Evolutionary conservation across 352 stramenopile species (phyloP).

Genomic region (Pythium folliculosum): DNA sequence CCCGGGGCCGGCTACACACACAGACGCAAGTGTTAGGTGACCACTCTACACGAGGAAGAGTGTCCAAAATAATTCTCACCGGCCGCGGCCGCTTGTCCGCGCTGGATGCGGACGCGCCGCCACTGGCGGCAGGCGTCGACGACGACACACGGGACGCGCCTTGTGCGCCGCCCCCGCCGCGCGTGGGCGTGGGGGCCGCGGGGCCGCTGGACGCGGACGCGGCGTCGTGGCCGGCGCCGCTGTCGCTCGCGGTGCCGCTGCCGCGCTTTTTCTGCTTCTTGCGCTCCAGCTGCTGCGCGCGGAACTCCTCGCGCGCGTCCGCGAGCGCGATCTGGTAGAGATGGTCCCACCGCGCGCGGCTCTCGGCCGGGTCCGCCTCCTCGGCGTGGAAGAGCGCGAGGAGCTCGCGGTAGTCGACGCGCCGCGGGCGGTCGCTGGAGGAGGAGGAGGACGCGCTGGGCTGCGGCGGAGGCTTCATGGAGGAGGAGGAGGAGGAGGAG

Average conservation of each 20-base stretch:
- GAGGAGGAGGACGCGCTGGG: not conserved
- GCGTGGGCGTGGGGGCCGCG: slow-evolving; percentile 2
- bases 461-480: slow-evolving; percentile 20
- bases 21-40: not conserved
- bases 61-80: slow-evolving; percentile 25
- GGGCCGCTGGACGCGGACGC: not conserved
- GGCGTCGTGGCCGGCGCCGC: not conserved
- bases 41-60: too few species aligned
- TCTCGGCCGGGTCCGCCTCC: slow-evolving; percentile 11
- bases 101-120: not conserved
- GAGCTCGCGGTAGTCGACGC: slow-evolving; percentile 71
- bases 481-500: not conserved
- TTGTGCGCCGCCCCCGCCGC: not conserved
- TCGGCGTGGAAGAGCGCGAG: slow-evolving; percentile 62
- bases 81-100: slow-evolving; percentile 54
- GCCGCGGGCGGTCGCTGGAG: slow-evolving; percentile 32
- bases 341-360: slow-evolving; percentile 34
- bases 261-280: slow-evolving; percentile 31
- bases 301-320: slow-evolving; percentile 67
- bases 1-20: slow-evolving; percentile 32
- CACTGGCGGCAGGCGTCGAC: not conserved
- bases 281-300: slow-evolving; percentile 41
- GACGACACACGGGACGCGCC: too few species aligned
- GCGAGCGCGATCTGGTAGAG: slow-evolving; percentile 54
- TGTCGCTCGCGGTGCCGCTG: not conserved